A percentile compares a stretch with the other conserved stretches of the same genome.
Conservation (phyloP, 202 grass and related monocot genomes). For the Setaria italica region DNA sequence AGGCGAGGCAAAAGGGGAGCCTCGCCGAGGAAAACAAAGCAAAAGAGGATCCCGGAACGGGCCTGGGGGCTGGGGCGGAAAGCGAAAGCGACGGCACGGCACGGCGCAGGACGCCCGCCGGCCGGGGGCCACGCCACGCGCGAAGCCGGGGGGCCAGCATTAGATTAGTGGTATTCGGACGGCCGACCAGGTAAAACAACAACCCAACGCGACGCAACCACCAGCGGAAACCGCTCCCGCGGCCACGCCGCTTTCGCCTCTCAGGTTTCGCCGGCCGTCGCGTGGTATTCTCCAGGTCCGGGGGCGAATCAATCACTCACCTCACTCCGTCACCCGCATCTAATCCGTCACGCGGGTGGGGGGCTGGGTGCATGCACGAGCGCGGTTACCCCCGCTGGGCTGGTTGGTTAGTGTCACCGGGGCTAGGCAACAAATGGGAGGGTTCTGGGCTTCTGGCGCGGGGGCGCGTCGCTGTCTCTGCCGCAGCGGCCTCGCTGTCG, state of each 20-base stretch:
- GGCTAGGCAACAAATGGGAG: background rate
- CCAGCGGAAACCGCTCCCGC: slow-evolving; percentile 29
- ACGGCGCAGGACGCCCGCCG: too few relatives aligned
- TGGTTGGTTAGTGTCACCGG: background rate
- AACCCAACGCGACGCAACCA: background rate
- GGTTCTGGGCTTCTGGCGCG: too few relatives aligned
- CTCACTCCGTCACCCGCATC: background rate
- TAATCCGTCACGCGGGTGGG: background rate
- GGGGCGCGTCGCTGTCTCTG: slow-evolving; percentile 9
- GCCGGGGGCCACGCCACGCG: background rate
- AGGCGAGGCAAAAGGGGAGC: background rate
- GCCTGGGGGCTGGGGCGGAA: background rate
- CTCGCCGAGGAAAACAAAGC: background rate
- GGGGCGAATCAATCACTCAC: background rate
- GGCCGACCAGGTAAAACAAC: slow-evolving; percentile 36
- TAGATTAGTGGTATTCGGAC: slow-evolving; percentile 37
- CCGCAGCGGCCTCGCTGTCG: background rate
- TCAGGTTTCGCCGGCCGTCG: background rate
- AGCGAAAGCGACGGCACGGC: slow-evolving; percentile 38
- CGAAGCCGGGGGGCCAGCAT: background rate
- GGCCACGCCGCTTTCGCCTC: background rate
- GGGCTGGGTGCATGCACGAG: background rate
- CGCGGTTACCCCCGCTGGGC: background rate
- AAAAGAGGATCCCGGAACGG: background rate
- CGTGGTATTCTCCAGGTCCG: background rate